Base-by-base conservation (phyloP, 2,329 filamentous ascomycete species). In the Sarocladium strictum region DNA sequence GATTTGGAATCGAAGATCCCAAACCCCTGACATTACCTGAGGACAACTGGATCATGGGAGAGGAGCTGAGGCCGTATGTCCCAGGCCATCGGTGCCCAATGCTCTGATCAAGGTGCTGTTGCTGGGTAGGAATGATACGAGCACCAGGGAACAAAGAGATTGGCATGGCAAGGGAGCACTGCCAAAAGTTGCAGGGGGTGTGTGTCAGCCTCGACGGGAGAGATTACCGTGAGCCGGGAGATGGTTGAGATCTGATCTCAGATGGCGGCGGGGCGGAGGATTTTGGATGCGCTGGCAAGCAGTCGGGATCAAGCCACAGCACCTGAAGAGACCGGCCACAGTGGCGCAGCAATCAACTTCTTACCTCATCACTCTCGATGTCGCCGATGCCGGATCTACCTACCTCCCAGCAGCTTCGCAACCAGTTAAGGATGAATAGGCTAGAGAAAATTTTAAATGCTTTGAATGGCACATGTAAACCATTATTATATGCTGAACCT, bases 171-270 rank as follows among this genome's bases (percentile, higher is more conserved):
- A 38, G 35, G 35, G 35, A n/a, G 12, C 35, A 21, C n/a, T 15
- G 23, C 10, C 14, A 21, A 17, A 3, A 23, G 23, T 27, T 27
- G 24, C 43, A 47, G 19, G 43, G 43, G 43, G 24, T 23, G 43
- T 12, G 43, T 47, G 43, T 43, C 17, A 11, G 3, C 10, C 40
- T 3, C 11, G 15, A 47, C 43, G 43, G 43, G 7, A 47, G 24
- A 27, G 40, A 23, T 47, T 27, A 27, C 43, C 43, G 43, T 47
- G 23, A 23, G 23, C 23, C 43, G 23, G 11, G 21, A 47, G 43
- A 47, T 47, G 43, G 14, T 29, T 12, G 43, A 47, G 43, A 47
- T 47, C 43, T 47, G 24, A 47, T 47, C 43, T 47, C 11, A 47
- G 43, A 47, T 47, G 43, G 17, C 43, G 19, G n/a, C 12, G 24